phyloP scores from a whole-genome alignment of 192 early-diverging fungal genomes.

The Umbelopsis isabellina region DNA sequence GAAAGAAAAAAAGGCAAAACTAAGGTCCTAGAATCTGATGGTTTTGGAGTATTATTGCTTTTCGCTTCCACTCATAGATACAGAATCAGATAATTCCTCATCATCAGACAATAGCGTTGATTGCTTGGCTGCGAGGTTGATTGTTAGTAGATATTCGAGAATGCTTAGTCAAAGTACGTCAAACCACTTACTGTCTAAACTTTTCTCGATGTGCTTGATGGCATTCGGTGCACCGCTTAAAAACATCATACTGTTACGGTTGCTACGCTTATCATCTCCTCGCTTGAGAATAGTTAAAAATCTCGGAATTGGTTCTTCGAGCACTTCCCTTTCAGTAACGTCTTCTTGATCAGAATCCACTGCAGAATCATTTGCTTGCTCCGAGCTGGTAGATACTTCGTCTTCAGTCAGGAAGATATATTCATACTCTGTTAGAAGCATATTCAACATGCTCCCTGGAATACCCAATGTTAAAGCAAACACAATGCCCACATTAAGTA shows the following conservation, averaged over 20 bases:
- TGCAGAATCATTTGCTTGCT: background rate
- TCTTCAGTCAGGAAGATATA: slow-evolving; percentile 78
- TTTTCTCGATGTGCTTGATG: slow-evolving; percentile 32
- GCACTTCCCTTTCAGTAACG: background rate
- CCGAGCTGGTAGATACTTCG: slow-evolving; percentile 49
- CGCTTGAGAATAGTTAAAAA: slow-evolving; percentile 1
- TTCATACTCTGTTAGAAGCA: slow-evolving; percentile 89
- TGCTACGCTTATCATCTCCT: slow-evolving; percentile 20
- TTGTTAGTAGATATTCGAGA: background rate
- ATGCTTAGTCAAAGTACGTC: background rate
- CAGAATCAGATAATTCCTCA: background rate
- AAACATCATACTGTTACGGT: slow-evolving; percentile 41
- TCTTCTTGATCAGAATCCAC: background rate
- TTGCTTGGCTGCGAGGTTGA: background rate
- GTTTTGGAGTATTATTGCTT: background rate
- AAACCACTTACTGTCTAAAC: slow-evolving; percentile 29
- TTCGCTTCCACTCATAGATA: background rate
- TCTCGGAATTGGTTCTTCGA: background rate
- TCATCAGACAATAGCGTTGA: slow-evolving; percentile 13
- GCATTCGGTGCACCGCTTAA: slow-evolving; percentile 32
- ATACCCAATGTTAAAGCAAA: slow-evolving; percentile 94
- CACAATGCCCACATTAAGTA: slow-evolving; percentile 96
- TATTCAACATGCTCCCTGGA: slow-evolving; percentile 85
- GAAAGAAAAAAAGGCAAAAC: no score
- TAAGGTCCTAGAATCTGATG: background rate